Evolutionary conservation across 768 basidiomycete species (phyloP).

Genomic region (Kondoa subrosea): DNA sequence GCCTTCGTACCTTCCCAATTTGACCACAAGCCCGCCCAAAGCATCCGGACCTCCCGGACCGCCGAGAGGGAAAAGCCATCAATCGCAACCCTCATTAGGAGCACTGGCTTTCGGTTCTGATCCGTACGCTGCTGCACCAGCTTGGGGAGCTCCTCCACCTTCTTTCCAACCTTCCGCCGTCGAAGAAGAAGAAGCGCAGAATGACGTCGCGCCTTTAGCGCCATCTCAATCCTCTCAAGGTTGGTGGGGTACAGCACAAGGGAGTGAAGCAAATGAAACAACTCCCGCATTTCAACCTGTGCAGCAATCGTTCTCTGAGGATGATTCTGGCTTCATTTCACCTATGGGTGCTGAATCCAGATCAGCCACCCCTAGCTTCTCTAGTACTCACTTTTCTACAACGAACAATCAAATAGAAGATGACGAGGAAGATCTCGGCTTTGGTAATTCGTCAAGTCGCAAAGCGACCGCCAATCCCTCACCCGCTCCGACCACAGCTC

Average conservation of each 20-base stretch:
- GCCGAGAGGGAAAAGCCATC: neutral
- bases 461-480: neutral
- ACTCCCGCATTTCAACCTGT: neutral
- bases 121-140: constrained; percentile 10
- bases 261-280: constrained; percentile 3
- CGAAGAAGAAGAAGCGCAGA: neutral
- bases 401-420: constrained; percentile 25
- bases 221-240: constrained; percentile 12
- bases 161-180: neutral
- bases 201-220: neutral
- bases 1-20: neutral
- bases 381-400: neutral
- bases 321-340: constrained; percentile 55
- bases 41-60: neutral
- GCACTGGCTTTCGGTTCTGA: constrained; percentile 17
- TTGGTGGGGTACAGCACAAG: constrained; percentile 14
- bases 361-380: neutral
- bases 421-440: constrained; percentile 73
- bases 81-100: neutral
- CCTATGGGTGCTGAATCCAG: constrained; percentile 46
- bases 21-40: neutral
- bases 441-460: constrained; percentile 51
- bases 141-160: neutral
- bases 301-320: constrained; percentile 49
- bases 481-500: constrained; percentile 27